Evolutionary conservation across 2,329 filamentous ascomycete species (phyloP).

Genomic region (Chrysoporthe deuterocubensis): DNA sequence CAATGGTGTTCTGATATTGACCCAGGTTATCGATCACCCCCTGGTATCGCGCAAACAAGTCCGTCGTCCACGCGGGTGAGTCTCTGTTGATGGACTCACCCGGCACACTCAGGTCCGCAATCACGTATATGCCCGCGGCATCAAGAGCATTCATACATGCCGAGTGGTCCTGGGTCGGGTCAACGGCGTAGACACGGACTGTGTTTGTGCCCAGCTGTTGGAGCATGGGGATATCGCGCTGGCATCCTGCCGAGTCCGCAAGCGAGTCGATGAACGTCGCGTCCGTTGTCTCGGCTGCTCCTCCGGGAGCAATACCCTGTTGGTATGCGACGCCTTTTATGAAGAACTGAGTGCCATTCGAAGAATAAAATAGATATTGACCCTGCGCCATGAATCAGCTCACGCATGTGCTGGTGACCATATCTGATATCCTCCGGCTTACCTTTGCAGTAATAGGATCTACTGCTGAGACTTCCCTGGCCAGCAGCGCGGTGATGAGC

Average conservation of each 20-base stretch:
- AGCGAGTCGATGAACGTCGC: slow-evolving; percentile 80
- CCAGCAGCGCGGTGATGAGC: background rate
- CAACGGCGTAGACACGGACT: slow-evolving; percentile 92
- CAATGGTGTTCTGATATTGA: slow-evolving; percentile 87
- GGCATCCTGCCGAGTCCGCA: slow-evolving; percentile 70
- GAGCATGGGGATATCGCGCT: slow-evolving; percentile 84
- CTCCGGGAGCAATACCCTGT: slow-evolving; percentile 61
- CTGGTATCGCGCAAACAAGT: slow-evolving; percentile 80
- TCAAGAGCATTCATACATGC: slow-evolving; percentile 84
- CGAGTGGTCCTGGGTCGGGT: slow-evolving; percentile 77
- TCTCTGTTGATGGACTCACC: slow-evolving; percentile 82
- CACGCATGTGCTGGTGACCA: background rate
- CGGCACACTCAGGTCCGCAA: slow-evolving; percentile 88
- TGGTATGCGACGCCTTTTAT: slow-evolving; percentile 97
- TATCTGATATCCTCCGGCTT: background rate
- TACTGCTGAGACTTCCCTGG: background rate
- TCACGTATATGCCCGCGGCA: slow-evolving; percentile 89
- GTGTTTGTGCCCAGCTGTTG: slow-evolving; percentile 82
- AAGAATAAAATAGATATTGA: slow-evolving; percentile 73
- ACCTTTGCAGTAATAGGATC: slow-evolving; percentile 16
- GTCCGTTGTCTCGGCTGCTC: slow-evolving; percentile 55
- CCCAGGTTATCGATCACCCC: slow-evolving; percentile 79
- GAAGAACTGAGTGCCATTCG: slow-evolving; percentile 67
- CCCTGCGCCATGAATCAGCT: background rate
- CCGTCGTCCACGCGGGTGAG: slow-evolving; percentile 77